Evolutionary conservation across 306 rosid species (phyloP), one percentile per base, ranked within the genome.

Genomic region (Senna tora): DNA sequence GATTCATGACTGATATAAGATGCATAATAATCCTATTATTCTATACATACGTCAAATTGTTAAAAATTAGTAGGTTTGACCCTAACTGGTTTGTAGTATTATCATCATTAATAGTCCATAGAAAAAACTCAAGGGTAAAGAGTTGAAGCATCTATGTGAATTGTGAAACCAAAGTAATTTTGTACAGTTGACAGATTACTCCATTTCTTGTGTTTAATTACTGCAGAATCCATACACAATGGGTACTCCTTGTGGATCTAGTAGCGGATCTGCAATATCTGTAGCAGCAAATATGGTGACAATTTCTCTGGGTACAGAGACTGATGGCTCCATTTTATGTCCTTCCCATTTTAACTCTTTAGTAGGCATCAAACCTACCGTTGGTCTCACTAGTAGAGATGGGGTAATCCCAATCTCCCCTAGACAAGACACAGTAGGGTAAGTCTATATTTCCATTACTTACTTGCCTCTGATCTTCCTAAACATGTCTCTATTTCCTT

Each of bases 341-440:
- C 88, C 90, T 58, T 69, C 90, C 0, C 17, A 30, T 43, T 10
- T 0, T 13, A 83, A 88, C 71, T 86, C 87, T 0, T 85, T 83
- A 0, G 90, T 88, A 4, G 89, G 89, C 21, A 74, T 87, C 77
- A 89, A 85, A 60, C 96, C 90, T 60, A 89, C 89, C 0, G 81
- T 90, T n/a, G 93, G 93, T 67, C 88, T 87, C 67, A 90, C 93
- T 17, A 90, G 96, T 34, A 84, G 96, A 66, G 88, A 88, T 0
- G 91, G 93, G 12, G 91, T 87, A 0, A 69, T 87, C 30, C 91
- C 96, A 20, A 71, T 90, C 66, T 65, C 82, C 46, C 87, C 77
- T 5, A 80, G 85, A 41, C 93, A 86, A 67, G 96, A 90, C 83
- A 71, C 89, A 2, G 54, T 87, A 54, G 93, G 93, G 92, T 89